phyloP scores from a whole-genome alignment of 257 asterid genomes.

The Gentiana straminea region DNA sequence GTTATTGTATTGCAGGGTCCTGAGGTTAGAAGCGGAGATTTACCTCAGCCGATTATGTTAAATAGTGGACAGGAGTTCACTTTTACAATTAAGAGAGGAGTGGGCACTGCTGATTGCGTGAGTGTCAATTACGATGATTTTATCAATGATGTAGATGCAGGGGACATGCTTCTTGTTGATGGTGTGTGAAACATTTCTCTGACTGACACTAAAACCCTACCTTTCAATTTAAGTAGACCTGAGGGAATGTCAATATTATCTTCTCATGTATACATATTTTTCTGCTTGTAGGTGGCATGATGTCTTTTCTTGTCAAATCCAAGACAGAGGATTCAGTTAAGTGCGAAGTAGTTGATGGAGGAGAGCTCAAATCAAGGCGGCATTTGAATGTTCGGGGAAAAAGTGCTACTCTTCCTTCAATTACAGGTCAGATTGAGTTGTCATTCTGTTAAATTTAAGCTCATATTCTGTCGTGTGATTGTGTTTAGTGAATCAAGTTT shows the following conservation, averaged over 20 bases:
- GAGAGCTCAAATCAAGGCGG: conserved; percentile 92
- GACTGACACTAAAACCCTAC: no score
- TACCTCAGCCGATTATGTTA: conserved; percentile 84
- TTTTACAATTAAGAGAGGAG: conserved; percentile 92
- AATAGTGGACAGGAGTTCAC: conserved; percentile 85
- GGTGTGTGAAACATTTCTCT: conserved; percentile 28
- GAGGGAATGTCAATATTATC: no score
- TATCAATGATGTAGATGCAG: conserved; percentile 86
- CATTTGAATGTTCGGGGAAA: conserved; percentile 96
- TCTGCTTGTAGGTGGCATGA: conserved; percentile 79
- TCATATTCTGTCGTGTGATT: conserved; percentile 1
- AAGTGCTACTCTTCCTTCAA: conserved; percentile 94
- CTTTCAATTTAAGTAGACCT: no score
- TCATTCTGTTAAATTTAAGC: neutral
- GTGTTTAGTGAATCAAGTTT: conserved; percentile 12
- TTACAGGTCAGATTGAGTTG: conserved; percentile 56
- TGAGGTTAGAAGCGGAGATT: conserved; percentile 98
- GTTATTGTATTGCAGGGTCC: conserved; percentile 70
- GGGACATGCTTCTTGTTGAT: conserved; percentile 98
- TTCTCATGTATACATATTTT: conserved; percentile 3
- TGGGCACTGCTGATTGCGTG: conserved; percentile 81
- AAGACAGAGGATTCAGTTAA: conserved; percentile 73
- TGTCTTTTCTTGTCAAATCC: conserved; percentile 72
- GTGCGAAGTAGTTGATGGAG: conserved; percentile 95
- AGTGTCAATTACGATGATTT: conserved; percentile 99